Evolutionary conservation across 148 eudicot genomes (phyloP), one percentile per base, ranked within the genome.

Genomic region (Rhododendron mucronatum): DNA sequence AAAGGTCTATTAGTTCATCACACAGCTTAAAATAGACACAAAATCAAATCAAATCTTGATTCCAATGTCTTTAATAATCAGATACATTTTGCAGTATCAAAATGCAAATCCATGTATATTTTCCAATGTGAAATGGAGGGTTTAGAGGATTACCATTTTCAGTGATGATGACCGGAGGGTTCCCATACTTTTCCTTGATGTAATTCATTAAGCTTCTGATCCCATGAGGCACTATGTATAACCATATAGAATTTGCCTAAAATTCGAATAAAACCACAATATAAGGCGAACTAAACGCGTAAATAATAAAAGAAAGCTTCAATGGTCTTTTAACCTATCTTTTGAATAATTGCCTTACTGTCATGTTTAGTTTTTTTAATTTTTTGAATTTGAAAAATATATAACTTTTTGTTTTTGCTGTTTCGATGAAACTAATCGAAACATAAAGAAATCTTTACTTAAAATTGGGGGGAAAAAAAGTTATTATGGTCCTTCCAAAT

Each of bases 141-240:
- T 61, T 18, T 28, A 23, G 67, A 83, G 14, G 41, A n/a, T 82
- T 92, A 97, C 99, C 99, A 86, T 97, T 97, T 91, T 97, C 99
- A 48, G 99, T 95, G 51, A 97, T 93, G 2, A 93, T 26, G 39
- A 95, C 92, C 1, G 90, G 89, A 77, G 97, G 98, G 78, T 97
- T 95, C 75, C 98, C 98, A 57, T 97, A 97, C 85, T 84, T 94
- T 77, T 89, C 50, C 90, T 91, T 94, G 81, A 97, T 90, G 83
- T 97, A 92, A 78, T 97, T 97, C 98, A 93, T 94, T 88, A 94
- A 84, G 80, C 92, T 92, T 91, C 99, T 90, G 65, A 97, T 93
- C 61, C 99, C 98, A 12, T 86, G 90, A 53, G 99, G 99, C 28
- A 97, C 98, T 76, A 95, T 93, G 91, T 94, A 97, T 87, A 97